Base-by-base conservation (phyloP, 139 green algal species). In the Astrephomene gubernaculifera region DNA sequence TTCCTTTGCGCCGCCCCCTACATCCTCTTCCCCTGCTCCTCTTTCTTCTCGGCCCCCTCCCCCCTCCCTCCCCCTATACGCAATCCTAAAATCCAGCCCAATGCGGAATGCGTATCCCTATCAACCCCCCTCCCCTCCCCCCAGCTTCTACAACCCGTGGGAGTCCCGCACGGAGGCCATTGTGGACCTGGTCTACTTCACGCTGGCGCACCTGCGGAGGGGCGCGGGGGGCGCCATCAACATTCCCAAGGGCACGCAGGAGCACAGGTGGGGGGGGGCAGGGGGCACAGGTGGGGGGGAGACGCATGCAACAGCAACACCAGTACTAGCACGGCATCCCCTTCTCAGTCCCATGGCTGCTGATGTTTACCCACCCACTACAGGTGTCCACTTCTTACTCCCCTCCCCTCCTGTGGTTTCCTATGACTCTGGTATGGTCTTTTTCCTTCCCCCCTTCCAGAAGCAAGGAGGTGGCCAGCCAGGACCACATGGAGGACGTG, bases 161-260 rank as follows among this genome's bases (percentile, higher is more conserved):
- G 87, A 93, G 73, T 89, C 78, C 45, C 82, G 89, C 24, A 88
- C 88, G 1, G 88, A 93, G 2, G 88, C 89, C 2, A 35, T 90
- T 6, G 86, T 93, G 2, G 90, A 93, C 80, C 88, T 93, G n/a
- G 88, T 93, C 21, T 93, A 93, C 88, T 91, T 93, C 74, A 92
- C 88, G 1, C 70, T 93, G 36, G 90, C 87, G 0, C 90, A 93
- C 86, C 53, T 93, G 74, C 63, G 90, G 65, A 24, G 64, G 60
- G n/a, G 60, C 76, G 17, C 29, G 0, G 86, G 86, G 4, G 24
- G n/a, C n/a, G n/a, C 60, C 31, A 88, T 94, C 69, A 65, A 75
- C 33, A 87, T 94, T 24, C 90, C 90, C 43, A 90, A 90, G 60
- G 90, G 90, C 24, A 92, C 86, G 5, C 45, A 79, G 24, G 90